phyloP scores from a whole-genome alignment of 1,139 yeast species.

The Lodderomyces elongisporus region DNA sequence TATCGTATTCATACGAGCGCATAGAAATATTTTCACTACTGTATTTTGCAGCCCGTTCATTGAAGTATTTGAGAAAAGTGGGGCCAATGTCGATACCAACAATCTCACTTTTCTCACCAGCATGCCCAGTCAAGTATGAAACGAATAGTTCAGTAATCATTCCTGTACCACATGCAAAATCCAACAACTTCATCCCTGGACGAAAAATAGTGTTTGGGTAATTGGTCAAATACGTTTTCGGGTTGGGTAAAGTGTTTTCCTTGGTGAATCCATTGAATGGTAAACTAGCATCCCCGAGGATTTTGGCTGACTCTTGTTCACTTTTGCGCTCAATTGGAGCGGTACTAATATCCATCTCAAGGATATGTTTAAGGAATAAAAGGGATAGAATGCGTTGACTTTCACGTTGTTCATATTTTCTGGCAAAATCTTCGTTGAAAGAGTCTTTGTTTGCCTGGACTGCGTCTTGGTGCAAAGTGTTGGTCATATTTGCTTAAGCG shows the following conservation, averaged over 20 bases:
- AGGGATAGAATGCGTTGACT: slow-evolving; percentile 15
- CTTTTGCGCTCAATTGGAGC: slow-evolving; percentile 12
- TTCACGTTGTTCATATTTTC: slow-evolving; percentile 21
- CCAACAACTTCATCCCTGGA: slow-evolving; percentile 28
- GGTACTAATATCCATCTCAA: slow-evolving; percentile 17
- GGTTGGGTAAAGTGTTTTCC: slow-evolving; percentile 14
- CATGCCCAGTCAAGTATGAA: slow-evolving; percentile 20
- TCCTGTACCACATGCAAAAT: slow-evolving; percentile 47
- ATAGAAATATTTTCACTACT: slow-evolving; percentile 10
- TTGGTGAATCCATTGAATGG: slow-evolving; percentile 13
- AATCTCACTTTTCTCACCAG: slow-evolving; percentile 14
- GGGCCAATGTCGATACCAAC: slow-evolving; percentile 37
- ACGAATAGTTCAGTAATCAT: slow-evolving; percentile 26
- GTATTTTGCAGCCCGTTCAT: slow-evolving; percentile 12
- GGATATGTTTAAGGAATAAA: slow-evolving; percentile 19
- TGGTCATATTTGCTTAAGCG: too few species aligned
- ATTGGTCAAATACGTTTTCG: slow-evolving; percentile 9
- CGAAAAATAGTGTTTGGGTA: slow-evolving; percentile 17
- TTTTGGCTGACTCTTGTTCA: slow-evolving; percentile 11
- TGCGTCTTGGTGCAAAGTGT: slow-evolving; percentile 19
- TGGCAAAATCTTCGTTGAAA: slow-evolving; percentile 19
- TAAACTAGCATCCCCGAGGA: slow-evolving; percentile 17
- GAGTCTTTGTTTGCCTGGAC: slow-evolving; percentile 21
- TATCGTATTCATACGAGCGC: slow-evolving; percentile 21
- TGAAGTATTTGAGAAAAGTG: slow-evolving; percentile 22